Evolutionary conservation across 768 basidiomycete species (phyloP).

Genomic region (Boletellus ananiceps): DNA sequence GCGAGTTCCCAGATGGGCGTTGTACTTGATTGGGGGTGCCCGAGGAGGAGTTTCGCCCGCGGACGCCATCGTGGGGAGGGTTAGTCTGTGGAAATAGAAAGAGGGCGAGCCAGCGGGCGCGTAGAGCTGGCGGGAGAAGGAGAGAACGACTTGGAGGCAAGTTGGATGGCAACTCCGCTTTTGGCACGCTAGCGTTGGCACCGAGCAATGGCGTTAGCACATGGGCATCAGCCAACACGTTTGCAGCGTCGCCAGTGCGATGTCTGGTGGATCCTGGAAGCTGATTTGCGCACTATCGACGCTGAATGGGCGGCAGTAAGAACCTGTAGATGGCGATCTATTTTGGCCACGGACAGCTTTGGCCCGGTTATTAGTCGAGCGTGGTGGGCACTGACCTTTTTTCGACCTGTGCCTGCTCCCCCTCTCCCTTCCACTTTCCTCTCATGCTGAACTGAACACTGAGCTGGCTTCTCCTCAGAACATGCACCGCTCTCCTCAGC

Average conservation of each 20-base stretch:
- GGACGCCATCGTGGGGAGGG: constrained; percentile 23
- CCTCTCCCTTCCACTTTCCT: neutral
- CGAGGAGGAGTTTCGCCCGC: constrained; percentile 54
- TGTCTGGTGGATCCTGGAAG: constrained; percentile 4
- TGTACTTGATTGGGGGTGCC: constrained; percentile 69
- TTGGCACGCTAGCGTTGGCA: neutral
- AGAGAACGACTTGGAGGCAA: neutral
- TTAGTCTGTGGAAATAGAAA: constrained; percentile 10
- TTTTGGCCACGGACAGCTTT: too few relatives aligned
- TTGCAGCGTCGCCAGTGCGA: neutral
- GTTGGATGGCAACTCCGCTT: neutral
- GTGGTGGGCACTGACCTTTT: neutral
- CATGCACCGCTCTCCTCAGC: constrained; percentile 7
- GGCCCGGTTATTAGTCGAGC: too few relatives aligned
- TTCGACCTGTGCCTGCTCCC: neutral
- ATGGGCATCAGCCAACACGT: neutral
- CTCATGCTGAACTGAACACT: constrained; percentile 7
- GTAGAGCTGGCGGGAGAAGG: constrained; percentile 5
- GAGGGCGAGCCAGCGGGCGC: neutral
- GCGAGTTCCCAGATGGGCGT: constrained; percentile 68
- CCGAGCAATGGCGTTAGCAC: too few relatives aligned
- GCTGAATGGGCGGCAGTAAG: neutral
- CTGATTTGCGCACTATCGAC: constrained; percentile 11
- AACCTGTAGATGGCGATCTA: too few relatives aligned
- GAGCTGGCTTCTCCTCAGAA: constrained; percentile 7